Conservation (phyloP, 257 asterid genomes). For the Voacanga thouarsii region DNA sequence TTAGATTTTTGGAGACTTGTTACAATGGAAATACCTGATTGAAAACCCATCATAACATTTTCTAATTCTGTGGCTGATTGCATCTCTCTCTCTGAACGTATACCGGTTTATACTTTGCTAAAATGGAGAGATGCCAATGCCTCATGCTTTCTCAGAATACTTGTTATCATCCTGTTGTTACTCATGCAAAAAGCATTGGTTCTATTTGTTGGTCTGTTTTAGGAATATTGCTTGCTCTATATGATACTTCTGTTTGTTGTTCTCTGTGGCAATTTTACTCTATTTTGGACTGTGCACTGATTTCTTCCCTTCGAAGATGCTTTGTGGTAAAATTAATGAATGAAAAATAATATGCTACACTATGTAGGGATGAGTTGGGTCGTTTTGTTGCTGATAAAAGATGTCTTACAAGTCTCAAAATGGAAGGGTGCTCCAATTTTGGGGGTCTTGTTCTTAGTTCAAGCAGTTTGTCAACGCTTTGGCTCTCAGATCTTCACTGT, state of each 20-base stretch:
- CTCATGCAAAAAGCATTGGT: not conserved
- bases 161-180: not conserved
- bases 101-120: not conserved
- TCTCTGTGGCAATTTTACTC: not conserved
- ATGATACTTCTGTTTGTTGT: not conserved
- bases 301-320: not conserved
- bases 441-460: slow-evolving; percentile 73
- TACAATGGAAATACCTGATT: not conserved
- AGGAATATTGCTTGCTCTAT: not conserved
- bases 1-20: not conserved
- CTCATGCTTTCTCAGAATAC: not conserved
- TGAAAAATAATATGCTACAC: slow-evolving; percentile 3
- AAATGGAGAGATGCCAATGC: not conserved
- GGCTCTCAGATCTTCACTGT: slow-evolving; percentile 87
- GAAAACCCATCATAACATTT: not conserved
- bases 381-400: slow-evolving; percentile 78
- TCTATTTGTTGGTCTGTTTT: not conserved
- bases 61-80: not conserved
- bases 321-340: not conserved
- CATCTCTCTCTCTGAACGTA: not conserved
- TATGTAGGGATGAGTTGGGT: slow-evolving; percentile 79
- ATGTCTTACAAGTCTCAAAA: slow-evolving; percentile 74
- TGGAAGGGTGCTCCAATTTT: slow-evolving; percentile 92
- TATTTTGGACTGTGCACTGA: not conserved
- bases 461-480: slow-evolving; percentile 57